These are phyloP conservation scores for Colletotrichum eleusines DNA, from an alignment of 2,329 filamentous ascomycete genomes.

Conservation along the genomic window DNA sequence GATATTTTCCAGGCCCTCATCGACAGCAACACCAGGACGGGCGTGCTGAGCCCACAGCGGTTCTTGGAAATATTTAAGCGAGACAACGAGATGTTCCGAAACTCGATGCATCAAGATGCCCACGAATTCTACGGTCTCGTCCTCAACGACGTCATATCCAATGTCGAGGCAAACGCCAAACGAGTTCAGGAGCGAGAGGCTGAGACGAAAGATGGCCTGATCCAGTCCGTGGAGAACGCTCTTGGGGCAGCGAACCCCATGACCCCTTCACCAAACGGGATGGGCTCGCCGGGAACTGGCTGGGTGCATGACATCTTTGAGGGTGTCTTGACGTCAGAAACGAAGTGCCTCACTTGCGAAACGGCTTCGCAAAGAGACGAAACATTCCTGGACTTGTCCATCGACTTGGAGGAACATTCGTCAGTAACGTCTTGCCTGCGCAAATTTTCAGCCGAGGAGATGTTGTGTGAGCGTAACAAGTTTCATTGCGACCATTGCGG, in stretches of 20 bases:
- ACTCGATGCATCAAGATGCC: slow-evolving; percentile 97
- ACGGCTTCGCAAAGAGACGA: slow-evolving; percentile 95
- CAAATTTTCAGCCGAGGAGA: slow-evolving; percentile 98
- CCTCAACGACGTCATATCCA: slow-evolving; percentile 95
- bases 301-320: slow-evolving; percentile 99
- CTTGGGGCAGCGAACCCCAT: slow-evolving; percentile 50
- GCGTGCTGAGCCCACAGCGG: slow-evolving; percentile 90
- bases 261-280: slow-evolving; percentile 52
- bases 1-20: slow-evolving; percentile 96
- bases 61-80: slow-evolving; percentile 94
- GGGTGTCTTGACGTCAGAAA: slow-evolving; percentile 93
- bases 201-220: slow-evolving; percentile 57
- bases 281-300: slow-evolving; percentile 74
- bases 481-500: slow-evolving; percentile 99
- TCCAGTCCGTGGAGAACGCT: slow-evolving; percentile 62
- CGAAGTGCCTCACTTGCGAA: slow-evolving; percentile 95
- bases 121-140: slow-evolving; percentile 97
- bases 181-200: slow-evolving; percentile 66
- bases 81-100: slow-evolving; percentile 97
- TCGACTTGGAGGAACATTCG: slow-evolving; percentile 93
- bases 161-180: slow-evolving; percentile 89
- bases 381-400: slow-evolving; percentile 94
- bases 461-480: slow-evolving; percentile 98
- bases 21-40: slow-evolving; percentile 82
- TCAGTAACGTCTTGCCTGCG: slow-evolving; percentile 95